A percentile compares a stretch with the other conserved stretches of the same genome.
These are phyloP conservation scores for Clitopilus passeckerianus DNA, from an alignment of 768 basidiomycete species.

Conservation along the genomic window DNA sequence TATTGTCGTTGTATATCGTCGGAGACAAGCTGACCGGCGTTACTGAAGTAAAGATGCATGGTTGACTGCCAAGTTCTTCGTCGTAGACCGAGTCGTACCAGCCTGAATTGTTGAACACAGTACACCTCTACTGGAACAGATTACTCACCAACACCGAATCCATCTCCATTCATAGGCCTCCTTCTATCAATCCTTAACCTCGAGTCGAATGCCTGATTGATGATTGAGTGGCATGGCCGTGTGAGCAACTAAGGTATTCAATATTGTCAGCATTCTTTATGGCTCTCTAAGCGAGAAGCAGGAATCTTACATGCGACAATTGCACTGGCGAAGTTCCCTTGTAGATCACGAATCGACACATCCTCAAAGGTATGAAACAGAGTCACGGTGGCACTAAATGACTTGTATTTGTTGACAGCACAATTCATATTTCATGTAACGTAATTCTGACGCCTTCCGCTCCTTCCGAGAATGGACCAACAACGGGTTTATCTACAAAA, in stretches of 20 bases:
- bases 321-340: slow-evolving; percentile 93
- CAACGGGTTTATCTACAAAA: slow-evolving; percentile 37
- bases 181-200: slow-evolving; percentile 77
- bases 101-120: slow-evolving; percentile 40
- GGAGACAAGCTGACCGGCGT: slow-evolving; percentile 61
- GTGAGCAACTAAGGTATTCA: slow-evolving; percentile 65
- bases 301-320: slow-evolving; percentile 68
- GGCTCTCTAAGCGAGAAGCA: not conserved
- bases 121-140: not conserved
- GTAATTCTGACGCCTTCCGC: not conserved
- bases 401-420: not conserved
- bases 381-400: not conserved
- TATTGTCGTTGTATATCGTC: not conserved
- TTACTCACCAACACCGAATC: slow-evolving; percentile 86
- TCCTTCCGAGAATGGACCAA: not conserved
- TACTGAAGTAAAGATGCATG: slow-evolving; percentile 94
- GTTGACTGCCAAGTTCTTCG: slow-evolving; percentile 78
- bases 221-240: slow-evolving; percentile 91
- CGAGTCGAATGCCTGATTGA: slow-evolving; percentile 96
- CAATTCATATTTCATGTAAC: not conserved
- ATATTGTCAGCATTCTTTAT: not conserved
- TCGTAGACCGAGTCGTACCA: slow-evolving; percentile 92
- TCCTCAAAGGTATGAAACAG: slow-evolving; percentile 18
- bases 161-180: slow-evolving; percentile 91
- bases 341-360: slow-evolving; percentile 94